Evolutionary conservation across 192 early-diverging fungal species (phyloP).

Genomic region (Backusella tuberculispora): DNA sequence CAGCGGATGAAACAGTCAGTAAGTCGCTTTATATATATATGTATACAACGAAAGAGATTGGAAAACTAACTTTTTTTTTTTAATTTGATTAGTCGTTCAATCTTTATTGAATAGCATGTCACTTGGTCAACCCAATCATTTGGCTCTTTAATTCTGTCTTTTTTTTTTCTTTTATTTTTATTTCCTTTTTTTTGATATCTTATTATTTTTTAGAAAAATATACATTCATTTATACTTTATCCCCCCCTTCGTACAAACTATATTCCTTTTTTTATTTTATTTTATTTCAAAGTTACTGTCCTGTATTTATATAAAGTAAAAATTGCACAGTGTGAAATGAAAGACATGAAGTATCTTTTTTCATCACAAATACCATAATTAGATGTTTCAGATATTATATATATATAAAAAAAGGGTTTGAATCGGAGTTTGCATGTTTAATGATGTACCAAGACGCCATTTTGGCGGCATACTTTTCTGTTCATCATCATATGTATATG

Average conservation of each 20-base stretch:
- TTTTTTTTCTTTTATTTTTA: background rate
- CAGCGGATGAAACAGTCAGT: slow-evolving; percentile 22
- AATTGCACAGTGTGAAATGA: slow-evolving; percentile 2
- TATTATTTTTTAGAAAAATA: background rate
- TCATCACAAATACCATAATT: slow-evolving; percentile 1
- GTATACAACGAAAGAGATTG: no score
- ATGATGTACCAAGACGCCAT: no score
- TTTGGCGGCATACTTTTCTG: no score
- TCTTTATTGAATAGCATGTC: slow-evolving; percentile 22
- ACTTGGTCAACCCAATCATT: slow-evolving; percentile 15
- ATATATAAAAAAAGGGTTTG: no score
- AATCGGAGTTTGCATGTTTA: no score
- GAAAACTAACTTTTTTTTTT: background rate
- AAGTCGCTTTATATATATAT: background rate
- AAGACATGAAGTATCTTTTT: background rate
- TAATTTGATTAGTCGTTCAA: slow-evolving; percentile 8
- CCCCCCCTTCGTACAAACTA: background rate
- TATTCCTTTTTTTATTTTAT: no score
- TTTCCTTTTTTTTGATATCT: background rate
- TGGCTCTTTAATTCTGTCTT: slow-evolving; percentile 10
- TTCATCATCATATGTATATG: no score
- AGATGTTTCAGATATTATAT: background rate
- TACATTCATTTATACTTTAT: background rate
- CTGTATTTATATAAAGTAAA: background rate
- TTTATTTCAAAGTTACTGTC: slow-evolving; percentile 1